Conservation (phyloP, 2,329 filamentous ascomycete species). For the Aspergillus aculeatus region DNA sequence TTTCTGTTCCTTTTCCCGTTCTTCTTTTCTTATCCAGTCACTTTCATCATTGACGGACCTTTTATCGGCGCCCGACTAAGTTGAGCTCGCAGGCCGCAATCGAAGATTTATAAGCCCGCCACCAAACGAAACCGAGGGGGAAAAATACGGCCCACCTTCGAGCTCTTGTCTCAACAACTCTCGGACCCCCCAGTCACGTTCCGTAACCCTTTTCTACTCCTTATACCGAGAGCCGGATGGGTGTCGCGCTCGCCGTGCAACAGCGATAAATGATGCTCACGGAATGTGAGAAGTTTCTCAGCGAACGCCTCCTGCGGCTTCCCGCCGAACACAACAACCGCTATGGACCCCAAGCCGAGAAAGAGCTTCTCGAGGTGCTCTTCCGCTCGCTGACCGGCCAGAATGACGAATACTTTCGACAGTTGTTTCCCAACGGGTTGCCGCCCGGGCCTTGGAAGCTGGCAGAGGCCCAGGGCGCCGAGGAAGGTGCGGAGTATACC, state of each 20-base stretch:
- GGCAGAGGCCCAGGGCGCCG: slow-evolving; percentile 82
- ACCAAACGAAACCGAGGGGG: not conserved
- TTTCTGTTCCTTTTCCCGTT: not conserved
- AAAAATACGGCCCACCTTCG: slow-evolving; percentile 8
- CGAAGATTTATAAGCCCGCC: not conserved
- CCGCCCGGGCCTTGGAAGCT: slow-evolving; percentile 69
- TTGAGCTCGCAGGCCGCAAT: not conserved
- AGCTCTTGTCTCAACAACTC: slow-evolving; percentile 5
- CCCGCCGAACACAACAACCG: slow-evolving; percentile 71
- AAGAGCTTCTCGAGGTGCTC: slow-evolving; percentile 72
- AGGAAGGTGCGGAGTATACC: slow-evolving; percentile 92
- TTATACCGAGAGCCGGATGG: slow-evolving; percentile 26
- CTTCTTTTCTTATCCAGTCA: not conserved
- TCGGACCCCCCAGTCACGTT: not conserved
- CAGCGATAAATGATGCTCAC: slow-evolving; percentile 45
- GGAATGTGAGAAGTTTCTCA: slow-evolving; percentile 73
- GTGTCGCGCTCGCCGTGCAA: slow-evolving; percentile 18
- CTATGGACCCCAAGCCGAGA: slow-evolving; percentile 69
- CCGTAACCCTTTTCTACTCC: not conserved
- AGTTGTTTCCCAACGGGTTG: slow-evolving; percentile 78
- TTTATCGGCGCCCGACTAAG: not conserved
- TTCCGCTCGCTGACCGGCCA: slow-evolving; percentile 84
- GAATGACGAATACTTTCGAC: slow-evolving; percentile 68
- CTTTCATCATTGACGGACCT: not conserved
- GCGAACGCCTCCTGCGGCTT: slow-evolving; percentile 74